Evolutionary conservation across 2,329 filamentous ascomycete species (phyloP).

Genomic region (Penicillium sp.): DNA sequence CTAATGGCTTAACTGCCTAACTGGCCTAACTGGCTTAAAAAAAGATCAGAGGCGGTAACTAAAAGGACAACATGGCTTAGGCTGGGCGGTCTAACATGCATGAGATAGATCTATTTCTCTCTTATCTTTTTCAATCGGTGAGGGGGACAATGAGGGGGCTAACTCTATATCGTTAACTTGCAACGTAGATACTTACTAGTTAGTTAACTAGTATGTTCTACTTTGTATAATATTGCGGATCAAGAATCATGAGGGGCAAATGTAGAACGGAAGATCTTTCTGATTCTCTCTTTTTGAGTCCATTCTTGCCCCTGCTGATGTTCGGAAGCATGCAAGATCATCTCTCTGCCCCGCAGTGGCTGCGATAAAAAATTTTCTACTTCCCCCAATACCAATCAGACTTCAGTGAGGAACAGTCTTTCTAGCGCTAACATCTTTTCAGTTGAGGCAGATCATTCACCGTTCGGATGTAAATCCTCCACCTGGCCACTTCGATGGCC

Average conservation of each 20-base stretch:
- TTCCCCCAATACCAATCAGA: conserved; percentile 14
- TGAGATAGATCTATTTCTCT: conserved; percentile 19
- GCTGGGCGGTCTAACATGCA: conserved; percentile 16
- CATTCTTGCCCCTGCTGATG: conserved; percentile 5
- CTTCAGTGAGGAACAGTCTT: not conserved
- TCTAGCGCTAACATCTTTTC: conserved; percentile 17
- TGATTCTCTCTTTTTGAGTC: conserved; percentile 6
- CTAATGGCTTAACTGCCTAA: not conserved
- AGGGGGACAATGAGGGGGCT: not conserved
- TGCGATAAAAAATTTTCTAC: conserved; percentile 16
- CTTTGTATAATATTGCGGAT: not conserved
- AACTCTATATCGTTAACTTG: not conserved
- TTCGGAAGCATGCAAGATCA: conserved; percentile 24
- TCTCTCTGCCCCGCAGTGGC: conserved; percentile 27
- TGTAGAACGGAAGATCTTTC: conserved; percentile 7
- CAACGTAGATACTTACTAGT: not conserved
- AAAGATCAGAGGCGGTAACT: conserved; percentile 18
- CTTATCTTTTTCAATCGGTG: not conserved
- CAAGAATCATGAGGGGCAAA: not conserved
- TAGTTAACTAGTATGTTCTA: not conserved
- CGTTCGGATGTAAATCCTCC: not conserved
- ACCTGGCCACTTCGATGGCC: conserved; percentile 10
- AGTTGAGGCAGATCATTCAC: not conserved
- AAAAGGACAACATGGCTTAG: conserved; percentile 13
- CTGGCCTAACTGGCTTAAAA: not conserved